Percentiles rank a stretch among this genome's conserved stretches.
Conservation (phyloP, 441 rosid species). For the Populus hybrid region DNA sequence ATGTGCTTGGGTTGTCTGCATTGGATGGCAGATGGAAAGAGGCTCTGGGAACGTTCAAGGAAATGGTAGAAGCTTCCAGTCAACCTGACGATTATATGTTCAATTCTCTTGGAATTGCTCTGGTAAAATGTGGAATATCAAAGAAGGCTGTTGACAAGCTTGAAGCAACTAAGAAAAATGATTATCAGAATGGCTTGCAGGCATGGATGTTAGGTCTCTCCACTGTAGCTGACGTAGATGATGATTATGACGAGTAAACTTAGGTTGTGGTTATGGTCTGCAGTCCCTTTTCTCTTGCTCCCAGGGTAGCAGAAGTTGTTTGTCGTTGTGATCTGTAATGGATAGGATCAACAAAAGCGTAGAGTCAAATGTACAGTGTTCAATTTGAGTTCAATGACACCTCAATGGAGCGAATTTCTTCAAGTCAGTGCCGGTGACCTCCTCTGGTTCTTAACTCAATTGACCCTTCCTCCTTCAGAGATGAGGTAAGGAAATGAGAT, state of each 20-base stretch:
- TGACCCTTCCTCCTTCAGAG: not conserved
- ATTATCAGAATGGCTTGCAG: constrained; percentile 42
- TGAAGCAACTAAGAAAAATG: constrained; percentile 45
- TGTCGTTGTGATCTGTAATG: not conserved
- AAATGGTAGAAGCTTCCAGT: constrained; percentile 50
- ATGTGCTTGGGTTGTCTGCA: constrained; percentile 54
- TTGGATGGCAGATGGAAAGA: constrained; percentile 69
- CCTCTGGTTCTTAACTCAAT: not conserved
- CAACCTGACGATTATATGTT: constrained; percentile 58
- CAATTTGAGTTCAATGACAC: not conserved
- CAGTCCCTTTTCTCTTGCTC: not conserved
- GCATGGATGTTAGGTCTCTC: constrained; percentile 53
- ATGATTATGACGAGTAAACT: constrained; percentile 12
- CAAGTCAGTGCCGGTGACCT: not conserved
- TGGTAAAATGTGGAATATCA: constrained; percentile 65
- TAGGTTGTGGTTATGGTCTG: not conserved
- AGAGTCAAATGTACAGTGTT: not conserved
- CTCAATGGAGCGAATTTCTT: not conserved
- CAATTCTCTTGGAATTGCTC: constrained; percentile 56
- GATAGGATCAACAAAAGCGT: not conserved
- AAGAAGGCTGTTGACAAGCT: constrained; percentile 52
- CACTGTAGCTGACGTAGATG: constrained; percentile 40
- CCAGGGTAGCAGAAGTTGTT: not conserved
- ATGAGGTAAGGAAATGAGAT: too few species aligned
- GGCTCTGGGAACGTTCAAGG: constrained; percentile 54